Evolutionary conservation across 1,284 basidiomycete genomes (phyloP).

Genomic region (Heliocybe sulcata): DNA sequence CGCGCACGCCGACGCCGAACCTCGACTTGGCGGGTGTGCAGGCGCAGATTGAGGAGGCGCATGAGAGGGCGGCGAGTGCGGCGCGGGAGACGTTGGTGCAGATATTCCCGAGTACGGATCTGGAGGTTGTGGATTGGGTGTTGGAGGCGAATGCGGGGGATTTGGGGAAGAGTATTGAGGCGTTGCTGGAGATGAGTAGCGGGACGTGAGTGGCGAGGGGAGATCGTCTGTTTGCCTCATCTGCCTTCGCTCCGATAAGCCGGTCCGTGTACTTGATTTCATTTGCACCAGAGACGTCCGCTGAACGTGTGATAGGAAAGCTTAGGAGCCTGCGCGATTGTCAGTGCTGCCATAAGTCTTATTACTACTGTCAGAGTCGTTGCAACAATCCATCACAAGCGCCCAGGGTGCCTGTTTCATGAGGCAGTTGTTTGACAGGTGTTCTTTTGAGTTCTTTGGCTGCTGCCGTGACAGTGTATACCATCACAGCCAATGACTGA

Average conservation of each 20-base stretch:
- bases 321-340: too few relatives aligned
- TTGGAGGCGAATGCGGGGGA: slow-evolving; percentile 86
- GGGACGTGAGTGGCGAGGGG: slow-evolving; percentile 22
- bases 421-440: not conserved
- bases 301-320: not conserved
- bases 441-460: not conserved
- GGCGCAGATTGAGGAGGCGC: slow-evolving; percentile 73
- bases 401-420: not conserved
- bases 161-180: slow-evolving; percentile 84
- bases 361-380: too few relatives aligned
- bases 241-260: not conserved
- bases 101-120: slow-evolving; percentile 80
- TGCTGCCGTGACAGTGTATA: not conserved
- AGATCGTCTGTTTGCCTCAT: not conserved
- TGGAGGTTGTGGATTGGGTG: slow-evolving; percentile 80
- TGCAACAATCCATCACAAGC: not conserved
- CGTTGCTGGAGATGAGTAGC: slow-evolving; percentile 70
- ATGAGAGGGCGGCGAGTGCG: slow-evolving; percentile 59
- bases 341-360: too few relatives aligned
- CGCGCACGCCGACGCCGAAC: slow-evolving; percentile 62
- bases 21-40: slow-evolving; percentile 66
- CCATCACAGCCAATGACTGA: not conserved
- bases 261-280: not conserved
- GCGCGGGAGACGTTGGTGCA: slow-evolving; percentile 70
- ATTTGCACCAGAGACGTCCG: not conserved